Evolutionary conservation across 495 filamentous ascomycete genomes (phyloP), one percentile per base, ranked within the genome.

Genomic region (Penicillium mononematosum): DNA sequence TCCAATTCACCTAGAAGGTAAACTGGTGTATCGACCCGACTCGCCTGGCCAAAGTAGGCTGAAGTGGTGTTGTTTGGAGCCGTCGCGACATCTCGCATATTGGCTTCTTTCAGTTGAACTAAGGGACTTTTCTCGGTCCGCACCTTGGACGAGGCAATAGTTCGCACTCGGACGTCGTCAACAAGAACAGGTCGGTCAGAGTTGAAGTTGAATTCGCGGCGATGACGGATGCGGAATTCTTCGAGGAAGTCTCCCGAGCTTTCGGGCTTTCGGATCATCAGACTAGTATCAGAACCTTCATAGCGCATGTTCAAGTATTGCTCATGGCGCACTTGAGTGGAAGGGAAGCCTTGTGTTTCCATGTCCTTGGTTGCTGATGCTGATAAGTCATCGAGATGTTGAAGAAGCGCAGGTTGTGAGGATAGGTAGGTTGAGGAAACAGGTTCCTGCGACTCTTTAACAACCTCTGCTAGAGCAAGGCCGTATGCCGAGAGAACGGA

Each of bases 1-100:
- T 76, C 76, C 3, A 98, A 75, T 57, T 93, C 85, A 55, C 88
- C 84, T 0, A 98, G 79, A 63, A 88, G 88, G 72, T 92, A 97
- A 47, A 98, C 85, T 0, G 90, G 86, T 0, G 94, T 96, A 39
- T 94, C 83, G 58, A 84, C 75, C 7, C 93, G 81, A 1, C 86
- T 87, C 8, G 85, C 85, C 53, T 92, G 85, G 16, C 72, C 75
- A 39, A 82, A 82, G 58, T 79, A 82, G 11, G 78, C 78, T 16
- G 75, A 65, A 50, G 63, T 69, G 0, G 62, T 68, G 41, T 61
- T 66, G 14, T 70, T 73, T 0, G 73, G 70, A 1, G 58, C 52
- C 2, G 50, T 59, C 2, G 47, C 55, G 27, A 76, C 63, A 48
- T 75, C 66, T 17, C 63, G 58, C 27, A 70, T 52, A n/a, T 53